Evolutionary conservation across 2,329 filamentous ascomycete genomes (phyloP), one percentile per base, ranked within the genome.

Genomic region (Xylaria sp.): DNA sequence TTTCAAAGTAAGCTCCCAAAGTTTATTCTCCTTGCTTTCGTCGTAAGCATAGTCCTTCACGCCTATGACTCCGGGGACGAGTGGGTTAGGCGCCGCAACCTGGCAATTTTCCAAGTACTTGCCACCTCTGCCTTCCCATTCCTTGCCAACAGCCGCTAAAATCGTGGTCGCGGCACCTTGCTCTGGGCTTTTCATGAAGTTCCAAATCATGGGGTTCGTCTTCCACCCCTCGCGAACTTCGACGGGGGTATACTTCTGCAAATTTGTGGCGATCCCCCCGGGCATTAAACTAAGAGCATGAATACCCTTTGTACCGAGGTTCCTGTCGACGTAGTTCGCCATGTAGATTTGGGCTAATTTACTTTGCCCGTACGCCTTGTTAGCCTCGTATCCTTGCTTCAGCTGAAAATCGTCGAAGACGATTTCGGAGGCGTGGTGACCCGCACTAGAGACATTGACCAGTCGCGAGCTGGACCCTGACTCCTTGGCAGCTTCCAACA

Each of bases 291-390:
- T 77, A 5, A 76, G 73, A 1, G 75, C 82, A 55, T 82, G 81
- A 0, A 85, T 65, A 25, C 81, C 79, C 10, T 73, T 66, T 1
- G 69, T 17, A 1, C 79, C 81, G 66, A 82, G 84, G 0, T 76
- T 76, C 3, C 82, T 78, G 38, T 84, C 82, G n/a, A 86, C 78
- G 61, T 83, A 77, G 68, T 81, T 84, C 11, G 82, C 78, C 69
- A 82, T 79, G 61, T 78, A 83, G 44, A 85, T 79, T 64, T 81
- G 82, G 2, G 83, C 81, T 0, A 77, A 75, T 70, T 85, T 86
- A 33, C 72, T 71, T 61, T 82, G 77, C 0, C 77, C 80, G 67
- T 85, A 69, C 2, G 67, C 63, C 33, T 36, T 45, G n/a, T 3
- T 6, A 5, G 51, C 25, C 3, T 54, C n/a, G 44, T 66, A 66